phyloP scores from a whole-genome alignment of 345 rosid genomes.

The Syzygium jambos region DNA sequence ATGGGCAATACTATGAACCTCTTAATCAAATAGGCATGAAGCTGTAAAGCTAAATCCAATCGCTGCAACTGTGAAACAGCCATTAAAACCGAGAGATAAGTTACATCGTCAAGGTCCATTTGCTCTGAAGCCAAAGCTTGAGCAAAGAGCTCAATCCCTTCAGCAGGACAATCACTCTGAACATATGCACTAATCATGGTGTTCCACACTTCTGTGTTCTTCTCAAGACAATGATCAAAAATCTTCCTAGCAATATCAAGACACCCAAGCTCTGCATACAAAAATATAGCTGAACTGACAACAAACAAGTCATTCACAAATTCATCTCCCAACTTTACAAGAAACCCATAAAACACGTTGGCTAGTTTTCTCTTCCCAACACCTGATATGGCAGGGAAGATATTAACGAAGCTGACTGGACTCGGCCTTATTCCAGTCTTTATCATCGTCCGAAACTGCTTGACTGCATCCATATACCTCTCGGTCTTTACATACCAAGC shows the following conservation, averaged over 20 bases:
- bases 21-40: constrained; percentile 67
- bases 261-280: constrained; percentile 63
- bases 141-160: constrained; percentile 55
- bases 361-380: constrained; percentile 37
- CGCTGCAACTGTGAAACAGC: constrained; percentile 71
- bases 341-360: constrained; percentile 50
- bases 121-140: constrained; percentile 36
- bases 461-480: constrained; percentile 43
- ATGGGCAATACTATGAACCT: constrained; percentile 32
- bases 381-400: constrained; percentile 60
- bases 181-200: constrained; percentile 70
- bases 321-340: constrained; percentile 52
- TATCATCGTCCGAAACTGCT: constrained; percentile 54
- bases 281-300: constrained; percentile 57
- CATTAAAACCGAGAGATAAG: constrained; percentile 48
- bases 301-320: constrained; percentile 61
- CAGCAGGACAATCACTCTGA: constrained; percentile 33
- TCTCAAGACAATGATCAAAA: constrained; percentile 47
- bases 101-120: constrained; percentile 50
- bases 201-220: constrained; percentile 77
- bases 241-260: constrained; percentile 53
- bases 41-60: constrained; percentile 42
- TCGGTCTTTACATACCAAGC: constrained; percentile 72
- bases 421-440: constrained; percentile 57
- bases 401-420: constrained; percentile 69